Conservation (phyloP, 2,329 filamentous ascomycete genomes). For the Helotiales sp. region DNA sequence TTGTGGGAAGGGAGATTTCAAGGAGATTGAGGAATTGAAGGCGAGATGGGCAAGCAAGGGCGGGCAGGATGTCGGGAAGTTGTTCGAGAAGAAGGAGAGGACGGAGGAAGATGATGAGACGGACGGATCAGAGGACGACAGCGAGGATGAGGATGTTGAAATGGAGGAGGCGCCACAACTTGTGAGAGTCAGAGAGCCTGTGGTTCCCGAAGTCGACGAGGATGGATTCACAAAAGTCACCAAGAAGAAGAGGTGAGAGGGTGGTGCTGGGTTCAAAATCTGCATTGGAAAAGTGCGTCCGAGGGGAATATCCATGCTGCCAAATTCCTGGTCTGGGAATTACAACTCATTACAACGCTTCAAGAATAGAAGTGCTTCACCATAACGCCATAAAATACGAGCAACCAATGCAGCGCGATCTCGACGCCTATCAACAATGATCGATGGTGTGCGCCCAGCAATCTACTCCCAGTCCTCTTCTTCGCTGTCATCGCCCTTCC, state of each 20-base stretch:
- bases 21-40: constrained; percentile 63
- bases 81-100: constrained; percentile 51
- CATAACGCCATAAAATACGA: constrained; percentile 17
- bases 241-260: constrained; percentile 54
- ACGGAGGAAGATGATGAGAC: constrained; percentile 54
- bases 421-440: constrained; percentile 21
- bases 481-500: constrained; percentile 62
- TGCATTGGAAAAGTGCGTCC: constrained; percentile 21
- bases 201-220: constrained; percentile 72
- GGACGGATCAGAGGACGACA: constrained; percentile 54
- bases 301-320: constrained; percentile 25
- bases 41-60: constrained; percentile 61
- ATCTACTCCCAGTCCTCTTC: constrained; percentile 75
- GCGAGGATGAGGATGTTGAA: constrained; percentile 57
- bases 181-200: constrained; percentile 59
- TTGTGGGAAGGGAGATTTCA: constrained; percentile 64
- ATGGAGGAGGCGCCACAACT: constrained; percentile 70
- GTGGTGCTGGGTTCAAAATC: constrained; percentile 3
- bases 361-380: constrained; percentile 14
- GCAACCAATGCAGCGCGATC: not conserved
- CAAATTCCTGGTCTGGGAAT: not conserved
- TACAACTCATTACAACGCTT: constrained; percentile 2
- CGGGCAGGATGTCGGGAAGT: constrained; percentile 49
- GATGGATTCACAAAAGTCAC: constrained; percentile 79
- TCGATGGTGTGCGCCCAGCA: not conserved